phyloP scores from a whole-genome alignment of 768 basidiomycete genomes.

The button mushroom (Agaricus bisporus) region DNA sequence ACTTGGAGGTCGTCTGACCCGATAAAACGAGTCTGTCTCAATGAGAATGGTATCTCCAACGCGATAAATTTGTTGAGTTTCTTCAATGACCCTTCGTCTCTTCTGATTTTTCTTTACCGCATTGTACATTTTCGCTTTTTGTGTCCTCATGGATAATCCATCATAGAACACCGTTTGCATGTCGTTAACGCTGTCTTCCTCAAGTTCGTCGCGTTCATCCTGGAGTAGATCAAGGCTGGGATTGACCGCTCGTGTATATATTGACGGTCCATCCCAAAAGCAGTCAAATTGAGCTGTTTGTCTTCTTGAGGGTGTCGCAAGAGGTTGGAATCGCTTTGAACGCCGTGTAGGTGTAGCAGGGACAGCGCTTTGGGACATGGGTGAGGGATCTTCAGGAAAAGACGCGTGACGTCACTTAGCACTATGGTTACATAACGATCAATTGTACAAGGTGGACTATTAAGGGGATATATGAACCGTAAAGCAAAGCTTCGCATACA shows the following conservation, averaged over 20 bases:
- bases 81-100: neutral
- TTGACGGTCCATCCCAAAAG: constrained; percentile 21
- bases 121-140: constrained; percentile 19
- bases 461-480: neutral
- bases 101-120: constrained; percentile 19
- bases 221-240: constrained; percentile 17
- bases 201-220: constrained; percentile 13
- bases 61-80: constrained; percentile 25
- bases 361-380: constrained; percentile 9
- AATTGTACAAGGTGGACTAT: neutral
- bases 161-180: constrained; percentile 30
- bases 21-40: constrained; percentile 37
- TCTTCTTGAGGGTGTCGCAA: constrained; percentile 20
- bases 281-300: constrained; percentile 14
- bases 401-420: neutral
- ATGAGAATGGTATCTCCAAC: constrained; percentile 69
- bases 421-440: constrained; percentile 2
- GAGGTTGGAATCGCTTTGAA: constrained; percentile 24
- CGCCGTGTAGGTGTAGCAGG: constrained; percentile 25
- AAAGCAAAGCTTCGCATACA: neutral
- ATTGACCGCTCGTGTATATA: constrained; percentile 20
- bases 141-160: constrained; percentile 25
- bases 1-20: constrained; percentile 42
- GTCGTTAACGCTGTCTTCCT: constrained; percentile 13
- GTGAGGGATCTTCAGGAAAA: neutral